Evolutionary conservation across 2,329 filamentous ascomycete species (phyloP).

Genomic region (Fusarium newnesense): DNA sequence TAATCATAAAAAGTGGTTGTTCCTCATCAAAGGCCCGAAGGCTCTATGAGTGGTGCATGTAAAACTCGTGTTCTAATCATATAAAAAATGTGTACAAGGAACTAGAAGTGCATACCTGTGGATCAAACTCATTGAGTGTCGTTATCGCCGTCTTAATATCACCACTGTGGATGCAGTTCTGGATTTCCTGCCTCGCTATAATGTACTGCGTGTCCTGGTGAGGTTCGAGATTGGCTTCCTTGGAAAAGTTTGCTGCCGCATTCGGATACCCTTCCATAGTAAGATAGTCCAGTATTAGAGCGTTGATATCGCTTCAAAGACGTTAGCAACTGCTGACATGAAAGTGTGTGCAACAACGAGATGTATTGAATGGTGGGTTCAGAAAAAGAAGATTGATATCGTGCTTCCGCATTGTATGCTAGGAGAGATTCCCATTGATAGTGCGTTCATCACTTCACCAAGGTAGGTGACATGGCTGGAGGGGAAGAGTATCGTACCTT

Average conservation of each 20-base stretch:
- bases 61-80: slow-evolving; percentile 94
- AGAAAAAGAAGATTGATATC: slow-evolving; percentile 75
- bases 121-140: slow-evolving; percentile 87
- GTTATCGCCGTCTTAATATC: slow-evolving; percentile 88
- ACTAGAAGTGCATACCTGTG: slow-evolving; percentile 75
- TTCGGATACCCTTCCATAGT: slow-evolving; percentile 95
- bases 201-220: slow-evolving; percentile 79
- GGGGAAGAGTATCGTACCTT: slow-evolving; percentile 70
- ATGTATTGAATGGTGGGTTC: slow-evolving; percentile 44
- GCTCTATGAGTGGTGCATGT: slow-evolving; percentile 99
- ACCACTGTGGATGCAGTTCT: slow-evolving; percentile 85
- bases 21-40: slow-evolving; percentile 91
- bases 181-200: slow-evolving; percentile 81
- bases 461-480: background rate
- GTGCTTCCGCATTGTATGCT: slow-evolving; percentile 90
- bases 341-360: slow-evolving; percentile 5
- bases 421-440: slow-evolving; percentile 99
- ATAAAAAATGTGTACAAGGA: slow-evolving; percentile 53
- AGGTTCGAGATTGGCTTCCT: slow-evolving; percentile 87
- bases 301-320: slow-evolving; percentile 84
- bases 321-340: slow-evolving; percentile 42
- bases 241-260: slow-evolving; percentile 91
- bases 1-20: slow-evolving; percentile 68
- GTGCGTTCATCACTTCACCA: slow-evolving; percentile 77
- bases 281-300: slow-evolving; percentile 94